These are phyloP conservation scores for Platanthera zijinensis DNA, from an alignment of 106 monocot genomes.

Conservation along the genomic window DNA sequence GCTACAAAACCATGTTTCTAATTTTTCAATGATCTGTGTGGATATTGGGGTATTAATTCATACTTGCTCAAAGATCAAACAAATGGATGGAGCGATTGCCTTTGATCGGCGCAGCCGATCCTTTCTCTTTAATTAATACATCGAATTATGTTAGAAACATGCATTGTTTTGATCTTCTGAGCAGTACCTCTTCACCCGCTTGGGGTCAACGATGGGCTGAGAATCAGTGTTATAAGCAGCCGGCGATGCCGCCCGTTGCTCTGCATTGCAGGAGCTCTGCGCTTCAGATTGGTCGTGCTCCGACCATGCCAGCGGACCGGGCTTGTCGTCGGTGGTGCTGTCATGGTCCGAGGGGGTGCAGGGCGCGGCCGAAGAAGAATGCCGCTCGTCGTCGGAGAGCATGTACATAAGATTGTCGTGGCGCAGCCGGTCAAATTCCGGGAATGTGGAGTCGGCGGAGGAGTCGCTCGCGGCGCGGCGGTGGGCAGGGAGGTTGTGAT, in stretches of 20 bases:
- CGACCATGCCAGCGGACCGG: not conserved
- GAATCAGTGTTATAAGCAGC: not conserved
- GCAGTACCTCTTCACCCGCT: not conserved
- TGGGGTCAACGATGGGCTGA: conserved; percentile 17
- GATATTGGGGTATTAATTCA: no score
- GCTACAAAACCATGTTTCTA: no score
- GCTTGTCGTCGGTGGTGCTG: conserved; percentile 38
- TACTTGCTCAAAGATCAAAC: no score
- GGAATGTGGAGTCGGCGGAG: conserved; percentile 45
- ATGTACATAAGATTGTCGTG: conserved; percentile 86
- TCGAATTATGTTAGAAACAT: no score
- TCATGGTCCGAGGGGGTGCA: conserved; percentile 35
- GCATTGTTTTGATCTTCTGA: no score
- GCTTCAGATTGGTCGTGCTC: conserved; percentile 30
- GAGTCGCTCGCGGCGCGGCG: conserved; percentile 72
- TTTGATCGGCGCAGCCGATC: no score
- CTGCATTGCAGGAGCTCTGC: conserved; percentile 21
- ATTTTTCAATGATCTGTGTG: no score
- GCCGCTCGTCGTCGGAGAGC: conserved; percentile 43
- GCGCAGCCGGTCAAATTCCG: conserved; percentile 63
- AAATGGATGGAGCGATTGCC: no score
- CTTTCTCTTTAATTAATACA: no score
- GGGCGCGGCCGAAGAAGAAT: not conserved
- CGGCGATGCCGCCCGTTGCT: not conserved
- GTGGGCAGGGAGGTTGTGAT: conserved; percentile 41